A percentile compares a stretch with the other conserved stretches of the same genome.
These are phyloP conservation scores for Camelina laxa DNA, from an alignment of 345 rosid genomes.

Conservation along the genomic window DNA sequence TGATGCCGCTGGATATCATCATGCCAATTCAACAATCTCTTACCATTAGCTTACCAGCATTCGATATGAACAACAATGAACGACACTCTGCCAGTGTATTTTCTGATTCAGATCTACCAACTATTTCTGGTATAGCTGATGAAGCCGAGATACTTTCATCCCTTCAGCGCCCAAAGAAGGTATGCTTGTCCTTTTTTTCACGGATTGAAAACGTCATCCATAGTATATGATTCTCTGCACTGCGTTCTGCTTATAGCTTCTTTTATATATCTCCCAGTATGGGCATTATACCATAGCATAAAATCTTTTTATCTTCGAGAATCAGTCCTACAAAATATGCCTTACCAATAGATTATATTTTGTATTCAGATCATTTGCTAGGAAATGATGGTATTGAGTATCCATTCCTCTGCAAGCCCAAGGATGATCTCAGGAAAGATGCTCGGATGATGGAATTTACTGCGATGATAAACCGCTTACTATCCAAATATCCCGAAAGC, in stretches of 20 bases:
- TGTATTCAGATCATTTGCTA: constrained; percentile 72
- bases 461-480: constrained; percentile 92
- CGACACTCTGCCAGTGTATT: constrained; percentile 67
- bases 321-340: constrained; percentile 4
- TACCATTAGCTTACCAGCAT: constrained; percentile 75
- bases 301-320: constrained; percentile 19
- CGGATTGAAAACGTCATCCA: not conserved
- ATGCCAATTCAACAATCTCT: constrained; percentile 97
- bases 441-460: constrained; percentile 99
- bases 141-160: constrained; percentile 99
- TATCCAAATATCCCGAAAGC: constrained; percentile 95
- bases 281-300: constrained; percentile 6
- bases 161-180: constrained; percentile 95
- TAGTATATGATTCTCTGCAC: not conserved
- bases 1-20: constrained; percentile 92
- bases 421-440: constrained; percentile 98
- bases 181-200: constrained; percentile 36
- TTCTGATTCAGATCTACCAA: constrained; percentile 80
- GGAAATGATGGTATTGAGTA: constrained; percentile 93
- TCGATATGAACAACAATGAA: constrained; percentile 54
- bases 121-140: constrained; percentile 83
- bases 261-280: constrained; percentile 17
- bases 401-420: constrained; percentile 98
- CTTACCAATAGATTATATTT: constrained; percentile 24
- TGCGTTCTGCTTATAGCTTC: constrained; percentile 23